Evolutionary conservation across 495 filamentous ascomycete genomes (phyloP), one percentile per base, ranked within the genome.

Genomic region (Entonaema liquescens): DNA sequence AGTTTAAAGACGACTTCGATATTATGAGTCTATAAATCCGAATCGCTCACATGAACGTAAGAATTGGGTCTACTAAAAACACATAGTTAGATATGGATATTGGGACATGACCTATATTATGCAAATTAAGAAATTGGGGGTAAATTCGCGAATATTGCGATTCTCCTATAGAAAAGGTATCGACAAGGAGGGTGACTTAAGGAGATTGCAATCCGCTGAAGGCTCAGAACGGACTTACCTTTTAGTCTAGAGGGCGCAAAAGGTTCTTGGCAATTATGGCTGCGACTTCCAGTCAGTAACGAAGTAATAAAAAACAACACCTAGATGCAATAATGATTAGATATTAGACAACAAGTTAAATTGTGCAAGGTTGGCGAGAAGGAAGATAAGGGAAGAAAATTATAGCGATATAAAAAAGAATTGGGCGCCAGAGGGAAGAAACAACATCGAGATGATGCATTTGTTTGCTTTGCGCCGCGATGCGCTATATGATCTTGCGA

Each of bases 401-500:
- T 19, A 52, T 4, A 21, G 60, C 19, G 21, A 3, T 8, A 23
- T 13, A 1, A 31, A 49, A 33, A 33, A 33, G 31, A n/a, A n/a
- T n/a, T 40, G 38, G n/a, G 5, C 15, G 42, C 42, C 42, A 23
- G n/a, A 11, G 19, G 4, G 42, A 33, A 29, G 42, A 13, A 26
- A n/a, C 38, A 55, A 59, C 47, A 28, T 40, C 2, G 8, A 42
- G 31, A 28, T 60, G 17, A 17, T 19, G 38, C 38, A 1, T 35
- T 25, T 65, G 56, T 65, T 62, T 67, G 58, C 44, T 58, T 35
- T 59, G 62, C 53, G 62, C 28, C 38, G 50, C 11, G 19, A 15
- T 59, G 62, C 52, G 54, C 21, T 60, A 13, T n/a, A 35, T 55
- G 59, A 40, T 50, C 65, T 68, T 68, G 65, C 25, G 60, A 52